Evolutionary conservation across 768 basidiomycete genomes (phyloP), one percentile per base, ranked within the genome.

Genomic region (Mycena floridula): DNA sequence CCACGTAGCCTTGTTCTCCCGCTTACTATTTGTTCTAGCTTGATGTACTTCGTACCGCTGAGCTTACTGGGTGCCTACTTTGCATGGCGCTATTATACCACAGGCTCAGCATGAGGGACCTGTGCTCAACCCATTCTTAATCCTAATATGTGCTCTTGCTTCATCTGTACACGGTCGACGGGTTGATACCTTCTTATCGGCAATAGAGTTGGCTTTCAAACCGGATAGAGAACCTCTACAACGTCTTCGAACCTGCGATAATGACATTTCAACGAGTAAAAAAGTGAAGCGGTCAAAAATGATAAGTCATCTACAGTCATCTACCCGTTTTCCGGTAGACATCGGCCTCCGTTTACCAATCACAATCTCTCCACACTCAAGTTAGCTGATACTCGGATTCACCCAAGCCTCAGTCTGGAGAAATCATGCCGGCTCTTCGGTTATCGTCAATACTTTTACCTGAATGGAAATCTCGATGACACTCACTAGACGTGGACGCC

Each of bases 41-140:
- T 85, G 62, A 82, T 87, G 75, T 95, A 91, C 76, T 80, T 93
- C 57, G 58, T 91, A 20, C 93, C 93, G 43, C 74, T 94, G 32
- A 78, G 70, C 37, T 65, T 89, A 22, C 67, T 95, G 37, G 88
- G 77, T 50, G 92, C 76, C 40, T 94, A 91, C 80, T 86, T 95
- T 54, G 92, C 81, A 39, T 95, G 82, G 81, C 78, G 89, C 50
- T 82, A 73, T 65, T 90, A 90, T 63, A 63, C 69, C 32, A 66
- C 71, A 32, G 73, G 74, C 40, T 57, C 68, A 36, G 62, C 67
- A 57, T 76, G n/a, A n/a, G n/a, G n/a, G n/a, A n/a, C n/a, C n/a
- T n/a, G 67, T 54, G 52, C 64, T 49, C 40, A 21, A 32, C 49
- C 40, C 40, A 48, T 22, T 38, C 44, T 38, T 36, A 44, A 39